Percentiles rank a stretch among this genome's conserved stretches.
phyloP scores from a whole-genome alignment of 2,329 filamentous ascomycete species.

The Phaeophleospora eucalypticola region DNA sequence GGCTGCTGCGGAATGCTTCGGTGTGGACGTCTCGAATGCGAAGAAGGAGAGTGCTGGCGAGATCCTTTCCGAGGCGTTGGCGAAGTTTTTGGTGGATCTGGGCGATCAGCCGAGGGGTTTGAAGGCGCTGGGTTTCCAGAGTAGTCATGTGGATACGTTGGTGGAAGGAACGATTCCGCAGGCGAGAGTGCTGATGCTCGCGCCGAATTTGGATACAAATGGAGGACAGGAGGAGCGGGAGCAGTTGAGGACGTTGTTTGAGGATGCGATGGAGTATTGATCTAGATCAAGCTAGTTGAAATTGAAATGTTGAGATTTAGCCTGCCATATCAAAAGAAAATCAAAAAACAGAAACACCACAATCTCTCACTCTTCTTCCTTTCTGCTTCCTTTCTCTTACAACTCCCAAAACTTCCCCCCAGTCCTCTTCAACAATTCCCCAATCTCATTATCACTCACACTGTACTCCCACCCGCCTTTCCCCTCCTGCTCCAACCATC shows the following conservation, averaged over 20 bases:
- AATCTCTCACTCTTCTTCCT: no score
- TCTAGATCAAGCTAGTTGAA: background rate
- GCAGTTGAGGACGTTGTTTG: conserved; percentile 45
- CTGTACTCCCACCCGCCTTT: no score
- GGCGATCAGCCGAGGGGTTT: conserved; percentile 89
- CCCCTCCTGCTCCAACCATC: no score
- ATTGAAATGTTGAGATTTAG: background rate
- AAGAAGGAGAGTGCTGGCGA: conserved; percentile 87
- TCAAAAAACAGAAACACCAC: no score
- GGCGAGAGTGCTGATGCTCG: conserved; percentile 82
- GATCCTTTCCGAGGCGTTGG: conserved; percentile 76
- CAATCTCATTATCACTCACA: no score
- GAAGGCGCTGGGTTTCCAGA: conserved; percentile 74
- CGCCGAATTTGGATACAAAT: conserved; percentile 64
- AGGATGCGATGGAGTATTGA: conserved; percentile 44
- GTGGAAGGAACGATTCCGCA: conserved; percentile 96
- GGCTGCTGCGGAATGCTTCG: conserved; percentile 82
- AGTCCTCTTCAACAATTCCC: no score
- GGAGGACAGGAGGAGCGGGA: conserved; percentile 47
- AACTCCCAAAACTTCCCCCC: no score
- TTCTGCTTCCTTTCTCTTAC: no score
- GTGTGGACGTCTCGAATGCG: conserved; percentile 80
- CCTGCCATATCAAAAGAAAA: background rate
- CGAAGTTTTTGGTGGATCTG: conserved; percentile 73
- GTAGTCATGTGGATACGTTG: conserved; percentile 70